Evolutionary conservation across 768 basidiomycete genomes (phyloP).

Genomic region (Russula abietina): DNA sequence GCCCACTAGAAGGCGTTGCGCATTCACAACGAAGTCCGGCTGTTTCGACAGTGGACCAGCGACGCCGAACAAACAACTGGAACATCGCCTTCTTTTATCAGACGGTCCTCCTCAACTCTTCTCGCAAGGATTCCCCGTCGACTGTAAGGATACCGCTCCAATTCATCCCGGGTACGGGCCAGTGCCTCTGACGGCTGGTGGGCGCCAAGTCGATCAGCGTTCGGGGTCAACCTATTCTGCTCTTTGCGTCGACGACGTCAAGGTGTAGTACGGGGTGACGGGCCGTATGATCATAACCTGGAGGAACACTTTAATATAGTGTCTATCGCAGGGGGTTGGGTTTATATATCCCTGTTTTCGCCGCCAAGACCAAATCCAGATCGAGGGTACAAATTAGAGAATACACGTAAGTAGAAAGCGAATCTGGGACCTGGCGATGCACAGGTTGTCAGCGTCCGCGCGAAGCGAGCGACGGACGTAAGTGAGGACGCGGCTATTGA

Average conservation of each 20-base stretch:
- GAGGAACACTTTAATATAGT: neutral
- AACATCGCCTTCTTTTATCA: neutral
- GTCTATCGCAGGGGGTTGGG: neutral
- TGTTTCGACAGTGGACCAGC: neutral
- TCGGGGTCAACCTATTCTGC: neutral
- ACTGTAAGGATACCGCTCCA: neutral
- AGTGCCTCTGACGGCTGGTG: neutral
- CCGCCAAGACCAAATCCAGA: neutral
- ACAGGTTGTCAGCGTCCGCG: neutral
- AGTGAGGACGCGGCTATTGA: neutral
- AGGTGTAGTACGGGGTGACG: neutral
- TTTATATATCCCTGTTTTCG: no score
- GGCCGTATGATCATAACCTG: neutral
- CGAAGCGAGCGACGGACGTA: neutral
- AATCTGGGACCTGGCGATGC: neutral
- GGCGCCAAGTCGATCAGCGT: neutral
- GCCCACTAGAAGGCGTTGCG: neutral
- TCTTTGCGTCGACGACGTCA: neutral
- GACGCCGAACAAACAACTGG: neutral
- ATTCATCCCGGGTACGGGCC: neutral
- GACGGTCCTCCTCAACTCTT: neutral
- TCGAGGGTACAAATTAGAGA: neutral
- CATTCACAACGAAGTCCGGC: neutral
- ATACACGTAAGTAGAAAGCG: slow-evolving; percentile 1
- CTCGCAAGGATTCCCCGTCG: neutral